Evolutionary conservation across 2,329 filamentous ascomycete species (phyloP).

Genomic region (Phaeomoniella chlamydospora): DNA sequence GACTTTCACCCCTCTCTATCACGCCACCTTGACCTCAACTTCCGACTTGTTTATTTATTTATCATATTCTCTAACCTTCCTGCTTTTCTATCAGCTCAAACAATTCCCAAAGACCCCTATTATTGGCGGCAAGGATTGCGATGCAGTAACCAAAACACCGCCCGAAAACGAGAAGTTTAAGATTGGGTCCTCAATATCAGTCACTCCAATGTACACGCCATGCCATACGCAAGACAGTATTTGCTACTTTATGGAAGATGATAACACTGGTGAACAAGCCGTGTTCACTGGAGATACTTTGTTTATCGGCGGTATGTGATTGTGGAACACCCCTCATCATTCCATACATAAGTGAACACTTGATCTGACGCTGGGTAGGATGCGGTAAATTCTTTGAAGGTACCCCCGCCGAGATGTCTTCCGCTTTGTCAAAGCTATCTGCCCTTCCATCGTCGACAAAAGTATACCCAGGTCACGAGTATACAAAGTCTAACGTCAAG

Average conservation of each 20-base stretch:
- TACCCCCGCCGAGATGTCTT: constrained; percentile 78
- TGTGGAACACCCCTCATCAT: too few species aligned
- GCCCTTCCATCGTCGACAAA: constrained; percentile 76
- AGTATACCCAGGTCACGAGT: constrained; percentile 92
- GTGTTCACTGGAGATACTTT: constrained; percentile 96
- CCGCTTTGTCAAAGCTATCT: constrained; percentile 74
- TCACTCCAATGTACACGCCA: constrained; percentile 84
- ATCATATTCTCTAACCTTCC: constrained; percentile 3
- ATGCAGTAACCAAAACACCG: constrained; percentile 64
- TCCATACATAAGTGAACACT: too few species aligned
- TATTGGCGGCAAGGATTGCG: constrained; percentile 78
- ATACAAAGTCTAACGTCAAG: constrained; percentile 92
- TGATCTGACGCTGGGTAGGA: too few species aligned
- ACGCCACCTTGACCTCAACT: not conserved
- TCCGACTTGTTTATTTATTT: not conserved
- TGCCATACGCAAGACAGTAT: constrained; percentile 99
- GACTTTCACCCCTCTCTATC: constrained; percentile 11
- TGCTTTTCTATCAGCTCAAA: constrained; percentile 42
- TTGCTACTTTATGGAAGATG: constrained; percentile 83
- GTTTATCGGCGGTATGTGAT: constrained; percentile 91
- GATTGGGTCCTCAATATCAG: constrained; percentile 63
- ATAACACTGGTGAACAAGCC: constrained; percentile 39
- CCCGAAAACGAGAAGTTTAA: constrained; percentile 62
- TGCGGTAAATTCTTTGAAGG: constrained; percentile 97
- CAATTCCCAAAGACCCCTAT: constrained; percentile 52